Conservation (phyloP, 1,139 yeast genomes). For the Magnusiomyces suaveolens region DNA sequence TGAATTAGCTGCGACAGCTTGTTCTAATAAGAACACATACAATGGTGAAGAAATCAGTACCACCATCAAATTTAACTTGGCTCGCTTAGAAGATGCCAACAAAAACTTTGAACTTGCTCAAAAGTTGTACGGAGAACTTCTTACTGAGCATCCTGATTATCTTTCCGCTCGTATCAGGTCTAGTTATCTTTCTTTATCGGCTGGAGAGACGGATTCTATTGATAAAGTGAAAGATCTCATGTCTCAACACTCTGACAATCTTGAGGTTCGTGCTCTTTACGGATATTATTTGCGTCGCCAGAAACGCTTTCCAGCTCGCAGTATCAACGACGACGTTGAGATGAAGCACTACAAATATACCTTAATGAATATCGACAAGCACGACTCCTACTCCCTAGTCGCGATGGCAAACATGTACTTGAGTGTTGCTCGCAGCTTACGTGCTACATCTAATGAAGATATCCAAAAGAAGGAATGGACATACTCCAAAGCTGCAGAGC, state of each 20-base stretch:
- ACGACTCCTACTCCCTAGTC: constrained; percentile 79
- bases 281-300: constrained; percentile 76
- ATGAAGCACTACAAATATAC: constrained; percentile 79
- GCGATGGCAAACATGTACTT: constrained; percentile 86
- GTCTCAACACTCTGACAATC: constrained; percentile 46
- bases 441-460: constrained; percentile 43
- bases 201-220: constrained; percentile 39
- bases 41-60: constrained; percentile 19
- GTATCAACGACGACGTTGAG: constrained; percentile 48
- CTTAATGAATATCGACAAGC: constrained; percentile 63
- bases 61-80: constrained; percentile 34
- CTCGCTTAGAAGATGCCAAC: constrained; percentile 35
- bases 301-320: constrained; percentile 28
- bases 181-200: constrained; percentile 42
- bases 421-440: constrained; percentile 68
- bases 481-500: constrained; percentile 78
- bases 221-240: constrained; percentile 48
- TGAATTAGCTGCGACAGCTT: constrained; percentile 45
- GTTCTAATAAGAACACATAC: constrained; percentile 20
- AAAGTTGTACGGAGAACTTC: constrained; percentile 45
- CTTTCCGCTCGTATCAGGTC: constrained; percentile 68
- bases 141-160: constrained; percentile 57
- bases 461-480: constrained; percentile 64
- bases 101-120: constrained; percentile 41
- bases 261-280: constrained; percentile 81